A percentile compares a stretch with the other conserved stretches of the same genome.
Conservation (phyloP, 75 land plant species). For the Picea sitchensis region DNA sequence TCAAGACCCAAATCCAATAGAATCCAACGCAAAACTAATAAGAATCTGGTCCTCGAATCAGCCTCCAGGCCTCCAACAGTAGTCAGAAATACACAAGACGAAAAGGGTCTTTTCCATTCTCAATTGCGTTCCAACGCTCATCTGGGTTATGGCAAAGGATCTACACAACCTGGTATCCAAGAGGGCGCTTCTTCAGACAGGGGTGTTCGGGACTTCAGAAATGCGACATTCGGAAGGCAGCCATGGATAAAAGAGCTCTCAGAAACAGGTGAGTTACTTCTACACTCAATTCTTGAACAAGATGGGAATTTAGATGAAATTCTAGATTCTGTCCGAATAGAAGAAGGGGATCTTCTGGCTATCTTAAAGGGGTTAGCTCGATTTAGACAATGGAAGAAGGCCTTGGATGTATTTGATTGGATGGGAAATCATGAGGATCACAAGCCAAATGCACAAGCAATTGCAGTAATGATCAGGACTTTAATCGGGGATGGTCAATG, state of each 20-base stretch:
- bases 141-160: too few species aligned
- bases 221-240: constrained; percentile 1
- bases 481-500: constrained; percentile 64
- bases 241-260: constrained; percentile 23
- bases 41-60: background rate
- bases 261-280: constrained; percentile 31
- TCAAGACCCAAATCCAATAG: background rate
- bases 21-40: background rate
- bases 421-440: constrained; percentile 21
- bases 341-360: constrained; percentile 27
- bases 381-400: constrained; percentile 42
- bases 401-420: constrained; percentile 71
- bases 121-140: background rate
- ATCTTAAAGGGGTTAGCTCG: constrained; percentile 42
- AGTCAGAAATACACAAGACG: background rate
- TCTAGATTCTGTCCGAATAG: constrained; percentile 24
- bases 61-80: constrained; percentile 7
- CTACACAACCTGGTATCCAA: too few species aligned
- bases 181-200: too few species aligned
- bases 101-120: background rate
- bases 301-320: constrained; percentile 18
- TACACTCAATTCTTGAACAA: constrained; percentile 30
- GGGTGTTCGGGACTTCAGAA: background rate
- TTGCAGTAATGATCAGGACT: constrained; percentile 58
- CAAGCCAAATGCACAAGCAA: constrained; percentile 13